Percentiles rank a stretch among this genome's conserved stretches.
Conservation (phyloP, 257 asterid species). For the Cynanchum wilfordii region DNA sequence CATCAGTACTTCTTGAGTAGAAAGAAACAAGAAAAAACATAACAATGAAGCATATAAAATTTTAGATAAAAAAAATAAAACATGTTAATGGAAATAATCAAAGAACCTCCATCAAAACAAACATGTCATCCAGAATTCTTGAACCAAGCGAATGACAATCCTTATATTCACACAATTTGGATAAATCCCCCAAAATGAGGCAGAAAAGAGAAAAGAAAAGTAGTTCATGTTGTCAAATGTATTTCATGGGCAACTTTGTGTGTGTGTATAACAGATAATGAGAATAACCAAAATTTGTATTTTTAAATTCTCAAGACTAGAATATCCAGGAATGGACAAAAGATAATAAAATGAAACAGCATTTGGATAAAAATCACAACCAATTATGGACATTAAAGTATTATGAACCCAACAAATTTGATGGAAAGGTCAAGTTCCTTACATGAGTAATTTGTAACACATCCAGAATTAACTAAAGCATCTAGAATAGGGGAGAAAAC, state of each 20-base stretch:
- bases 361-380: background rate
- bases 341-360: background rate
- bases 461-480: background rate
- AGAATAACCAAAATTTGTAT: background rate
- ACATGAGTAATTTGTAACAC: background rate
- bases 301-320: background rate
- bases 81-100: slow-evolving; percentile 17
- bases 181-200: background rate
- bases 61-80: background rate
- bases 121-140: slow-evolving; percentile 65
- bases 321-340: background rate
- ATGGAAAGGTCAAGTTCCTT: background rate
- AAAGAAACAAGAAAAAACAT: slow-evolving; percentile 3
- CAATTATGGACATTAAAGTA: background rate
- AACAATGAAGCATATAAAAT: background rate
- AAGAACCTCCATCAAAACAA: slow-evolving; percentile 59
- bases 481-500: background rate
- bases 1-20: slow-evolving; percentile 20
- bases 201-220: background rate
- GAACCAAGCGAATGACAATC: slow-evolving; percentile 62
- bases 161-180: slow-evolving; percentile 20
- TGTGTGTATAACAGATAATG: no score
- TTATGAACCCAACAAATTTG: background rate
- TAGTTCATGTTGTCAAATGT: background rate
- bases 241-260: background rate